A percentile compares a stretch with the other conserved stretches of the same genome.
These are phyloP conservation scores for Chlorencoelia australis DNA, from an alignment of 2,329 filamentous ascomycete genomes.

Conservation along the genomic window DNA sequence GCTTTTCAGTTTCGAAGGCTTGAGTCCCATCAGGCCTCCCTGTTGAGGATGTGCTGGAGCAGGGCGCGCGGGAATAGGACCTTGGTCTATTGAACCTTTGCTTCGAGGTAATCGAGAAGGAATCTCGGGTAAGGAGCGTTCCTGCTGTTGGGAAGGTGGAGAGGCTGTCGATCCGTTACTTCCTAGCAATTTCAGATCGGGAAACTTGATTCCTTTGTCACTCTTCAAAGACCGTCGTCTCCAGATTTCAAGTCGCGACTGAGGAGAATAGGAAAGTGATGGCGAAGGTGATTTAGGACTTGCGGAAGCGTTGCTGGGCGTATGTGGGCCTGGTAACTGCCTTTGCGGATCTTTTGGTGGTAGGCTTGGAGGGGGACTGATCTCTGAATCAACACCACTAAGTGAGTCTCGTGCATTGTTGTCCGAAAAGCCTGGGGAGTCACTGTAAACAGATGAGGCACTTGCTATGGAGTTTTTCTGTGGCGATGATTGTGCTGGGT, in stretches of 20 bases:
- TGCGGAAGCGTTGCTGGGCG: constrained; percentile 7
- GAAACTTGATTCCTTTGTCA: constrained; percentile 19
- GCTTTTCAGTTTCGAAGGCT: constrained; percentile 22
- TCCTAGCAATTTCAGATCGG: constrained; percentile 23
- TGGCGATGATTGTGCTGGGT: too few species aligned
- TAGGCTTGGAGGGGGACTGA: constrained; percentile 14
- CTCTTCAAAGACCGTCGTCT: constrained; percentile 20
- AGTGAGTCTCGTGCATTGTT: constrained; percentile 18
- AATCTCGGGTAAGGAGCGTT: constrained; percentile 12
- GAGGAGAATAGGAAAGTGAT: constrained; percentile 13
- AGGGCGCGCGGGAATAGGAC: constrained; percentile 20
- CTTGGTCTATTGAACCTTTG: constrained; percentile 11
- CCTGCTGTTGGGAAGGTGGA: constrained; percentile 13
- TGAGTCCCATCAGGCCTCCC: constrained; percentile 20
- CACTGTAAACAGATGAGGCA: constrained; percentile 21
- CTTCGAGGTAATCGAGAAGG: constrained; percentile 14
- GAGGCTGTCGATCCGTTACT: constrained; percentile 26
- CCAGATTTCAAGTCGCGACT: constrained; percentile 23
- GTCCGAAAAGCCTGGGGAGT: constrained; percentile 18
- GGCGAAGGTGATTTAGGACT: constrained; percentile 10
- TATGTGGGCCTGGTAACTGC: constrained; percentile 2
- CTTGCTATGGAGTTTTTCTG: constrained; percentile 15
- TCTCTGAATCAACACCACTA: constrained; percentile 18
- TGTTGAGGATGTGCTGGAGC: constrained; percentile 21
- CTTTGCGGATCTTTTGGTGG: constrained; percentile 17